Evolutionary conservation across 805 yeast species (phyloP), one percentile per base, ranked within the genome.

Genomic region (Myxozyma monticola): DNA sequence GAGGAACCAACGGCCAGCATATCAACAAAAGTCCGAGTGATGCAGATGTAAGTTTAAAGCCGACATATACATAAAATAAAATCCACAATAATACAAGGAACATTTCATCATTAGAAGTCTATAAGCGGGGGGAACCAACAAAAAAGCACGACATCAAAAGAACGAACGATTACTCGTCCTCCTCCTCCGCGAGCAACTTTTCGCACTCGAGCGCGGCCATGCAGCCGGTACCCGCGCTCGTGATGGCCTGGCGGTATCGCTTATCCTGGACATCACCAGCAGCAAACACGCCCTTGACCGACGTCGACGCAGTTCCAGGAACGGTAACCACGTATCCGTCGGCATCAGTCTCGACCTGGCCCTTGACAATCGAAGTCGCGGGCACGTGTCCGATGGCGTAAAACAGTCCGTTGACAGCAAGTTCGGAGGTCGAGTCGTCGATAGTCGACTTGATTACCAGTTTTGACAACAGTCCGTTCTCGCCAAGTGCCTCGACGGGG

Each of bases 141-240:
- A n/a, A n/a, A n/a, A n/a, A n/a, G n/a, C n/a, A n/a, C n/a, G n/a
- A n/a, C n/a, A 36, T 14, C 14, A 12, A 18, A 15, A n/a, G n/a
- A 12, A n/a, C 9, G 30, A 10, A 18, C 28, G 40, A n/a, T 45
- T 37, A 43, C 40, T 48, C 53, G 26, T 55, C 64, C 52, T 65
- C 69, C 42, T 63, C 66, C 51, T 86, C 95, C 39, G 91, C 73
- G 56, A 90, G 68, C 70, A 77, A 85, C 69, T 81, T 84, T 75
- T 90, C 97, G 66, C 91, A 88, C 65, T 93, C 98, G 56, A 93
- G 79, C 54, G 96, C 99, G 64, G 99, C 99, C 97, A 90, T 91
- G 78, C 99, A 93, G 58, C 99, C 99, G 57, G 96, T 79, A 67
- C 99, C 99, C n/a, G 99, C 99, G 69, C 97, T 89, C 36, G 99